A percentile compares a stretch with the other conserved stretches of the same genome.
phyloP scores from a whole-genome alignment of 1,284 basidiomycete genomes.

The Apiotrichum mycotoxinovorans region DNA sequence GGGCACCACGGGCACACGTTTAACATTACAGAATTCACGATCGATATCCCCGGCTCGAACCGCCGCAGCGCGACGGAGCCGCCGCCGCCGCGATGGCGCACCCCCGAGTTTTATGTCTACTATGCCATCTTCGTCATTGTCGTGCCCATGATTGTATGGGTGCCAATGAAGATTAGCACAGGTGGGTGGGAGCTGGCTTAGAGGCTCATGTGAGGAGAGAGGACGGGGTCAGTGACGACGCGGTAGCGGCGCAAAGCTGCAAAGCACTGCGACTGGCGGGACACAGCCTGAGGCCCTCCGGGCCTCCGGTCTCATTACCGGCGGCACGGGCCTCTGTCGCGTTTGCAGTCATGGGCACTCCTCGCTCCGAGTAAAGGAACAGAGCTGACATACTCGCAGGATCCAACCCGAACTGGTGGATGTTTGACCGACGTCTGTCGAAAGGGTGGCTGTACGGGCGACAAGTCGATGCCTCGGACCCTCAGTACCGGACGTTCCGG shows the following conservation, averaged over 20 bases:
- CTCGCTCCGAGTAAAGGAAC: not conserved
- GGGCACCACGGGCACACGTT: not conserved
- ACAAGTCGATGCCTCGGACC: constrained; percentile 73
- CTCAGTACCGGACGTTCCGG: constrained; percentile 78
- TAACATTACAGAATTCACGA: constrained; percentile 37
- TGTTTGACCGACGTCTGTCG: constrained; percentile 62
- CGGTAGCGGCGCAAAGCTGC: too few species aligned
- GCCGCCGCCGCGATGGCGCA: constrained; percentile 62
- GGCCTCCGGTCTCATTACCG: too few species aligned
- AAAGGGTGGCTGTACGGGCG: constrained; percentile 55
- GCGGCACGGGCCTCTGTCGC: too few species aligned
- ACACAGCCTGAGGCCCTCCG: too few species aligned
- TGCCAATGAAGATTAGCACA: constrained; percentile 71
- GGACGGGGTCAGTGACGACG: too few species aligned
- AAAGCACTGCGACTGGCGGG: too few species aligned
- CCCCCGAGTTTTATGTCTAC: constrained; percentile 79
- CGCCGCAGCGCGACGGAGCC: constrained; percentile 12
- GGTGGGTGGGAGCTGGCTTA: constrained; percentile 53
- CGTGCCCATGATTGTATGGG: constrained; percentile 74
- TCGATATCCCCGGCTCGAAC: constrained; percentile 28
- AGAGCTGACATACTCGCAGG: constrained; percentile 4
- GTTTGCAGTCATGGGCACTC: not conserved
- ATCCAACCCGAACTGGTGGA: constrained; percentile 66
- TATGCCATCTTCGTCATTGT: constrained; percentile 61
- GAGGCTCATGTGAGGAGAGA: too few species aligned